Evolutionary conservation across 208 protist species (phyloP), one percentile per base, ranked within the genome.

Genomic region (Crithidia bombi): DNA sequence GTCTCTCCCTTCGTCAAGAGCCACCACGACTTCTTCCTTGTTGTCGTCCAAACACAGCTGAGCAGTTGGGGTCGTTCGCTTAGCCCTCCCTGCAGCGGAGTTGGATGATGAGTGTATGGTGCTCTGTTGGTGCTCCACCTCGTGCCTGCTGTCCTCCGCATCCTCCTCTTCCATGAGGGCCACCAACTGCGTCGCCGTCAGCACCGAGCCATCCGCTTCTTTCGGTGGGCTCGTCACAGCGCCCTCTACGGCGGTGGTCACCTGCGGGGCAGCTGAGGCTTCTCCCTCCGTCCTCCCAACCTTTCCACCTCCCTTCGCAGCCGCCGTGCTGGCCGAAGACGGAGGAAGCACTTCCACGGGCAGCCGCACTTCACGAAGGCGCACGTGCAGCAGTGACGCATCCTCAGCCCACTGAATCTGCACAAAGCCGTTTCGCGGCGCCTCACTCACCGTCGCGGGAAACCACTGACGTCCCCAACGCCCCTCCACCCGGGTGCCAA

Each of bases 341-440:
- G 39, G 1, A 59, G 54, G 12, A n/a, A 15, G 21, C 21, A 25
- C 35, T 1, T 21, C 30, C 19, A 32, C 25, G 5, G 64, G 55
- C 5, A 75, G 73, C 6, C 87, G 84, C 47, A 92, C 87, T 33
- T 92, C 83, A 14, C 73, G 70, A 5, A 76, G 33, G 6, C 75
- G 63, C 12, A 92, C 46, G 69, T 92, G 87, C 32, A 92, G 33
- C 14, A 82, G 44, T 10, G 85, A 85, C 17, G 49, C 78, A 62
- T 93, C 85, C 33, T 85, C 81, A 17, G 75, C 72, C 84, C 85
- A 89, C 28, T 76, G 62, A 61, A 94, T 75, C 63, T 89, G 83
- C 66, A 91, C 85, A 57, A 84, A 91, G 26, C 83, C 83, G 64
- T 82, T 75, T 5, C 73, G 65, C 52, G 83, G 81, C 3, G 74